Percentiles rank a stretch among this genome's conserved stretches.
These are phyloP conservation scores for Verticillium albo-atrum DNA, from an alignment of 2,329 filamentous ascomycete species.

Conservation along the genomic window DNA sequence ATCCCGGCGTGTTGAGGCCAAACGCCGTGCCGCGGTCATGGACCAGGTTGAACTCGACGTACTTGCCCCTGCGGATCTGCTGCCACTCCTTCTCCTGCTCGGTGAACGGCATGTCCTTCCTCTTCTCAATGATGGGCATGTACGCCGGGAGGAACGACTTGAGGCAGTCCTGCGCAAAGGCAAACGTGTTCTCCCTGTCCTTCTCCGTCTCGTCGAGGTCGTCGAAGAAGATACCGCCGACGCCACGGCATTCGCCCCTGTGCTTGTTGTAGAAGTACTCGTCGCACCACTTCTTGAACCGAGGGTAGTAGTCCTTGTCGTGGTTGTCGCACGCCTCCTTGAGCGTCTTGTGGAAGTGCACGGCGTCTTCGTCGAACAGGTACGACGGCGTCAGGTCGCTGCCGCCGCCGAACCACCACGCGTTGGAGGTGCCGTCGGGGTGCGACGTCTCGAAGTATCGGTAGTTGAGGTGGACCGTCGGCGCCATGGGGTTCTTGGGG, in stretches of 20 bases:
- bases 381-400: slow-evolving; percentile 91
- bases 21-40: slow-evolving; percentile 95
- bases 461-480: slow-evolving; percentile 97
- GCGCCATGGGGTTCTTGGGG: slow-evolving; percentile 92
- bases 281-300: slow-evolving; percentile 98
- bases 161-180: slow-evolving; percentile 81
- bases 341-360: slow-evolving; percentile 92
- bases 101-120: slow-evolving; percentile 89
- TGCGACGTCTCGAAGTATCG: slow-evolving; percentile 96
- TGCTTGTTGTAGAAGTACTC: slow-evolving; percentile 96
- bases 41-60: slow-evolving; percentile 97
- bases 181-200: slow-evolving; percentile 84
- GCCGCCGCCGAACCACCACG: slow-evolving; percentile 98
- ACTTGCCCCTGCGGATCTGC: slow-evolving; percentile 87
- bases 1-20: slow-evolving; percentile 86
- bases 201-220: slow-evolving; percentile 86
- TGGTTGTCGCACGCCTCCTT: slow-evolving; percentile 93
- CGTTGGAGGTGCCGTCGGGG: slow-evolving; percentile 71
- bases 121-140: slow-evolving; percentile 77
- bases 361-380: slow-evolving; percentile 93
- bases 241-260: slow-evolving; percentile 76
- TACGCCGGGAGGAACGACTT: slow-evolving; percentile 88
- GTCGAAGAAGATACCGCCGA: slow-evolving; percentile 98
- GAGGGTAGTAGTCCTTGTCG: slow-evolving; percentile 84
- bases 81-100: slow-evolving; percentile 93